Base-by-base conservation (phyloP, 345 rosid species). In the Euphorbia pulcherrima region DNA sequence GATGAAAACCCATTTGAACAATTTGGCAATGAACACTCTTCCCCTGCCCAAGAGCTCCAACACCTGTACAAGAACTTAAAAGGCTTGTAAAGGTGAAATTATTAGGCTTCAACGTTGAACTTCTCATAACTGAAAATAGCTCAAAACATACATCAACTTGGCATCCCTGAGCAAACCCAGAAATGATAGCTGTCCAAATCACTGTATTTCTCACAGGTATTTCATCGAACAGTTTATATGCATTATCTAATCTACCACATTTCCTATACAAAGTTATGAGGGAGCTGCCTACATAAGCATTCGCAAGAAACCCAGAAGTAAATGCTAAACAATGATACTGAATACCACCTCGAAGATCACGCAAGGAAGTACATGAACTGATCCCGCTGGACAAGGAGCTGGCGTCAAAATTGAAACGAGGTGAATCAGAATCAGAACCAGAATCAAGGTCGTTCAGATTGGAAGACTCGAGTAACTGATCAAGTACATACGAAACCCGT, bases 21-120 rank as follows among this genome's bases (percentile, higher is more conserved):
- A 78, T 74, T 47, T 89, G 99, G 61, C 90, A 85, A 74, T 91
- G 97, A 71, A 81, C 81, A 69, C 90, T 84, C 77, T 81, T 84
- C 67, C 99, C 99, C 60, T 87, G 87, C 67, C 88, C 88, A 29
- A 93, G 72, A 11, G 95, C 95, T 63, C 97, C 98, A 20, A 80
- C 83, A 16, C 92, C 90, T 0, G 88, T 83, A 75, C 94, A 93
- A 35, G 96, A 97, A 59, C 85, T 87, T 83, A 93, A 67, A 47
- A 93, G 84, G 68, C 92, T 86, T 0, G 85, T 83, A 56, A 90
- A 82, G 0, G 98, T 93, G 68, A 85, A 83, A 78, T 90, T 89
- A 70, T 93, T 93, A 0, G 98, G 91, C 40, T 80, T 73, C 14
- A 80, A 65, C 0, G 65, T 61, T 26, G 86, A 87, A 24, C 73